Conservation (phyloP, 2,329 filamentous ascomycete genomes). For the Phialocephala subalpina region DNA sequence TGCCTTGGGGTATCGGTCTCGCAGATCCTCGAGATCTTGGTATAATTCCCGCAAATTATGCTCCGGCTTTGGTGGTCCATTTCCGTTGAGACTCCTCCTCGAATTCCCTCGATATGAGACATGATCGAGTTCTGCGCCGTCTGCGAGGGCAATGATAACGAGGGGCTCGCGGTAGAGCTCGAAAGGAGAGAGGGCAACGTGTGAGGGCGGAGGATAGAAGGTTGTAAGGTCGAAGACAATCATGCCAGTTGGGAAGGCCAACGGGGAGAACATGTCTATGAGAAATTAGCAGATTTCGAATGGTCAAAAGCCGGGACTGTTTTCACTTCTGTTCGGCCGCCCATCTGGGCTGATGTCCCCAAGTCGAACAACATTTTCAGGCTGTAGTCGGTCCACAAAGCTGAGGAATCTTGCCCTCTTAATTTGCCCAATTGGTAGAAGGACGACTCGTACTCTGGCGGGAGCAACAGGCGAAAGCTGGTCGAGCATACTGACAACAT, state of each 20-base stretch:
- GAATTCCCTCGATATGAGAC: conserved; percentile 63
- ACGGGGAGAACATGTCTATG: conserved; percentile 90
- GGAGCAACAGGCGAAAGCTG: conserved; percentile 90
- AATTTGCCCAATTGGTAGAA: conserved; percentile 88
- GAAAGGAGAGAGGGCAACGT: conserved; percentile 84
- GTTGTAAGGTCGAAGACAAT: conserved; percentile 90
- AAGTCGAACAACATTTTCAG: conserved; percentile 82
- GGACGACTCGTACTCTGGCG: conserved; percentile 86
- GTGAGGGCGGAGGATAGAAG: conserved; percentile 79
- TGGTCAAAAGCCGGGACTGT: conserved; percentile 11
- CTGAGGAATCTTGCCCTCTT: conserved; percentile 80
- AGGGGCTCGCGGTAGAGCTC: conserved; percentile 89
- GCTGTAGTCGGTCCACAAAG: conserved; percentile 80
- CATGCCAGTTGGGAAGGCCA: conserved; percentile 84
- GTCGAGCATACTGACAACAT: conserved; percentile 81
- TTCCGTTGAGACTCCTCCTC: conserved; percentile 59
- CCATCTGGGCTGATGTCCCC: conserved; percentile 87
- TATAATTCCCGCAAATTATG: conserved; percentile 66
- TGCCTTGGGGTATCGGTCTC: conserved; percentile 77
- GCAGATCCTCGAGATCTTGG: conserved; percentile 74
- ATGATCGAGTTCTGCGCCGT: conserved; percentile 74
- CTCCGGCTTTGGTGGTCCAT: conserved; percentile 56
- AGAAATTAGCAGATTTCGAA: conserved; percentile 32
- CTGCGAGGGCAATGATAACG: conserved; percentile 83
- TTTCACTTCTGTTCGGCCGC: conserved; percentile 84